Percentiles rank a stretch among this genome's conserved stretches.
Conservation (phyloP, 805 yeast species). For the Monosporozyma unispora region DNA sequence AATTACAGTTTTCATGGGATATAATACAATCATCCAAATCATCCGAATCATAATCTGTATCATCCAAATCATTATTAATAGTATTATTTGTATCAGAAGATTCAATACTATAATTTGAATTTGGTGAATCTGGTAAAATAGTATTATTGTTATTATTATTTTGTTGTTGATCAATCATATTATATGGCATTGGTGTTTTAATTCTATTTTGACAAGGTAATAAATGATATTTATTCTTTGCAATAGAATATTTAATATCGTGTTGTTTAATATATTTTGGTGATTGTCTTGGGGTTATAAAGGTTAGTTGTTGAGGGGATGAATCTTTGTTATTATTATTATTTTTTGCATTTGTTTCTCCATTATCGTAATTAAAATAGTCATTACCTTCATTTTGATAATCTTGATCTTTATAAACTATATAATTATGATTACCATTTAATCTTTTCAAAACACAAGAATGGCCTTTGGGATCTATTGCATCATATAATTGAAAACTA, state of each 20-base stretch:
- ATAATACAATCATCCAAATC: background rate
- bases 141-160: too few relatives aligned
- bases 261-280: background rate
- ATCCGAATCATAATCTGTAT: slow-evolving; percentile 1
- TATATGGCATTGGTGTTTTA: slow-evolving; percentile 11
- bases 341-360: background rate
- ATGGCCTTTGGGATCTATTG: slow-evolving; percentile 4
- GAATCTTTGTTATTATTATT: background rate
- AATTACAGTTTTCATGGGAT: background rate
- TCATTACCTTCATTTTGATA: slow-evolving; percentile 14
- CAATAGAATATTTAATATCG: background rate
- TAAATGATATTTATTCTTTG: background rate
- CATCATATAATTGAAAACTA: slow-evolving; percentile 9
- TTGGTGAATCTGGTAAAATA: slow-evolving; percentile 1
- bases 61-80: slow-evolving; percentile 8
- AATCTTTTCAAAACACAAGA: slow-evolving; percentile 8
- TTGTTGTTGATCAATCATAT: too few relatives aligned
- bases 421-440: background rate
- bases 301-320: too few relatives aligned
- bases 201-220: slow-evolving; percentile 4
- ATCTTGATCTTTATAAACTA: slow-evolving; percentile 8
- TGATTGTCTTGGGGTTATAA: background rate
- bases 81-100: slow-evolving; percentile 2
- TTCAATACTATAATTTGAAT: slow-evolving; percentile 2
- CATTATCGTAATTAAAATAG: slow-evolving; percentile 12